A percentile compares a stretch with the other conserved stretches of the same genome.
phyloP scores from a whole-genome alignment of 257 asterid species.

The Nicotiana benthamiana region DNA sequence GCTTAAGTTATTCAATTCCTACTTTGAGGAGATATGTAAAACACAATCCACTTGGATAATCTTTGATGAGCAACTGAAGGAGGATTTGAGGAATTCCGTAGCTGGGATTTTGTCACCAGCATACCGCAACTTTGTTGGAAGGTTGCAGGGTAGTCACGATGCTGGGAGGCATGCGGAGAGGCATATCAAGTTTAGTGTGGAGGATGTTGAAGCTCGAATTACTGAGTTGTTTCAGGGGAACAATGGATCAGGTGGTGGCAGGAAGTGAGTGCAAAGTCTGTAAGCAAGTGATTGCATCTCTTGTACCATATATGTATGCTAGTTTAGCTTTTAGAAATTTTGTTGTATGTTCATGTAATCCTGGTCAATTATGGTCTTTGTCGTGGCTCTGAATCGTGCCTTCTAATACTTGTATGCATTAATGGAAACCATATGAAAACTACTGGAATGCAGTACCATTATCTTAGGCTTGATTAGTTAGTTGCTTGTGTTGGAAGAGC shows the following conservation, averaged over 20 bases:
- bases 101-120: conserved; percentile 47
- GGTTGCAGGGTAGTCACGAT: conserved; percentile 42
- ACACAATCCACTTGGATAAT: conserved; percentile 69
- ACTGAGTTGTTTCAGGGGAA: conserved; percentile 54
- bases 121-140: conserved; percentile 57
- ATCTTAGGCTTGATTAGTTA: not conserved
- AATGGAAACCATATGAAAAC: not conserved
- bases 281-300: conserved; percentile 19
- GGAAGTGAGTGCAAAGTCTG: conserved; percentile 41
- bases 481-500: not conserved
- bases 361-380: not conserved
- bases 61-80: conserved; percentile 70
- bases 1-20: conserved; percentile 63
- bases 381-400: not conserved
- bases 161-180: conserved; percentile 59
- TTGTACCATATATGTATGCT: conserved; percentile 28
- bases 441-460: not conserved
- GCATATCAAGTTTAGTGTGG: conserved; percentile 58
- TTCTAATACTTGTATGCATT: not conserved
- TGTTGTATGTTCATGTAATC: not conserved
- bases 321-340: conserved; percentile 17
- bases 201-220: conserved; percentile 69
- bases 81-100: conserved; percentile 63
- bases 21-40: conserved; percentile 70
- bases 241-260: conserved; percentile 30